Evolutionary conservation across 176 grass and related monocot genomes (phyloP).

Genomic region (Puccinellia tenuiflora): DNA sequence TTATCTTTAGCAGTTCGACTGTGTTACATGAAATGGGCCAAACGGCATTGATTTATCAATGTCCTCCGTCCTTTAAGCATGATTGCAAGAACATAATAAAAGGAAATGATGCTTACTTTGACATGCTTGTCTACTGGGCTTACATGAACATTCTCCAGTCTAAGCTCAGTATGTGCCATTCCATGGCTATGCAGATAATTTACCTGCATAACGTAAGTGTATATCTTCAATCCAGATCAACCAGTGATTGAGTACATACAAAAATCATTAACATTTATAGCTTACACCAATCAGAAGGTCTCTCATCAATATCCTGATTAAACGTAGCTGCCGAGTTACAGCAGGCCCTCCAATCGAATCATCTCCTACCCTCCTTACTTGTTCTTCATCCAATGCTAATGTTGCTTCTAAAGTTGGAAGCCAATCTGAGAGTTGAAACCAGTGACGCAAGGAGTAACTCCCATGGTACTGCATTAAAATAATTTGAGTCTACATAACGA

Average conservation of each 20-base stretch:
- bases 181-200: conserved; percentile 98
- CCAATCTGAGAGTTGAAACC: conserved; percentile 91
- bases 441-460: conserved; percentile 83
- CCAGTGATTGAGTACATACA: neutral
- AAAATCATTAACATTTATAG: conserved; percentile 6
- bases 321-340: conserved; percentile 66
- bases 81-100: conserved; percentile 8
- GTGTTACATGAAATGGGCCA: neutral
- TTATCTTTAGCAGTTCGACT: conserved; percentile 3
- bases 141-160: conserved; percentile 89
- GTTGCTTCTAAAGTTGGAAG: conserved; percentile 88
- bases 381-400: conserved; percentile 74
- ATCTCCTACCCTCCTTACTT: conserved; percentile 82
- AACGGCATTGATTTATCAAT: neutral
- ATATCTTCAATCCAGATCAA: neutral
- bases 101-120: conserved; percentile 51
- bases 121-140: conserved; percentile 96
- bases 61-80: neutral
- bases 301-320: conserved; percentile 95
- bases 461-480: conserved; percentile 74
- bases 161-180: conserved; percentile 88
- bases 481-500: neutral
- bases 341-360: conserved; percentile 77
- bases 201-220: conserved; percentile 47
- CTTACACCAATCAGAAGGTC: conserved; percentile 97